phyloP scores from a whole-genome alignment of 2,329 filamentous ascomycete species.

The Coniochaeta hoffmannii region DNA sequence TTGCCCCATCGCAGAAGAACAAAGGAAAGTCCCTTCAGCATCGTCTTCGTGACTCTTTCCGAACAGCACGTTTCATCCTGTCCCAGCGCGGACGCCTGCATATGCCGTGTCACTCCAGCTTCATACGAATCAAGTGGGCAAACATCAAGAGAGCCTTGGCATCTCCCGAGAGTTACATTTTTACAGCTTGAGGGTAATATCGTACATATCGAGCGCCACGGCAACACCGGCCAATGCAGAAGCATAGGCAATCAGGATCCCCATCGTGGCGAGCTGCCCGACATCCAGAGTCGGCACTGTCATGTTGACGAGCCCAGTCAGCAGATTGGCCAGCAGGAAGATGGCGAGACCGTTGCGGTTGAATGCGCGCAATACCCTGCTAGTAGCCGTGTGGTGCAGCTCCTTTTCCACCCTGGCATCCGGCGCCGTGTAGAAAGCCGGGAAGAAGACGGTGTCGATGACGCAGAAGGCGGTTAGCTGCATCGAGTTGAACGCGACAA shows the following conservation, averaged over 20 bases:
- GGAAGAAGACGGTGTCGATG: conserved; percentile 74
- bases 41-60: not conserved
- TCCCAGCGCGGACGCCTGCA: not conserved
- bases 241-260: conserved; percentile 67
- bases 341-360: conserved; percentile 83
- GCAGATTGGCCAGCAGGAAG: conserved; percentile 80
- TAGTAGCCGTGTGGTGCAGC: conserved; percentile 64
- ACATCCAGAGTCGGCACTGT: conserved; percentile 75
- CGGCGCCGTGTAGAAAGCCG: conserved; percentile 54
- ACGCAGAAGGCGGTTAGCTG: conserved; percentile 73
- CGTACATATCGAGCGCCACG: conserved; percentile 53
- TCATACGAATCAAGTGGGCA: not conserved
- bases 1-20: not conserved
- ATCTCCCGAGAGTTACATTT: not conserved
- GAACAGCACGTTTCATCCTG: not conserved
- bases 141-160: not conserved
- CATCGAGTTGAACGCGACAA: conserved; percentile 81
- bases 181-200: conserved; percentile 66
- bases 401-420: conserved; percentile 52
- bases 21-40: not conserved
- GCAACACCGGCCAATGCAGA: conserved; percentile 60
- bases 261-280: conserved; percentile 58
- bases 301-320: conserved; percentile 87
- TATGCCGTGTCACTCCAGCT: not conserved
- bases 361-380: conserved; percentile 70